Percentiles rank a stretch among this genome's conserved stretches.
Evolutionary conservation across 305 asterid species (phyloP).

Genomic region (Solanum hybrid): DNA sequence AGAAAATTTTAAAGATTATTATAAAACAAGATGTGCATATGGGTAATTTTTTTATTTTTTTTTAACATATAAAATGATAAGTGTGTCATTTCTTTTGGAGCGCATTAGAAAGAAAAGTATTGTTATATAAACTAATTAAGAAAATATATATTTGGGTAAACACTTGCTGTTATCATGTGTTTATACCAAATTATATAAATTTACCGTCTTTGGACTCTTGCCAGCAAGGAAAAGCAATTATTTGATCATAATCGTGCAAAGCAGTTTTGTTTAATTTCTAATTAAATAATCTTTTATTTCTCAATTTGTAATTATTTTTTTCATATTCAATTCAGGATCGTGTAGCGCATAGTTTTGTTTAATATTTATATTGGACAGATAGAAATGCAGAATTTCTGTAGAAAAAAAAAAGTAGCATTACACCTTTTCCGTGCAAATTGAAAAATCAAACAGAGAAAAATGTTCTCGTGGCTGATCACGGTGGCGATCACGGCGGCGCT

Average conservation of each 20-base stretch:
- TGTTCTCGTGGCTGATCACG: slow-evolving; percentile 6
- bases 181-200: no score
- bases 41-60: no score
- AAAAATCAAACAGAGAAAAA: not conserved
- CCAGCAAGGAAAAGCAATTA: not conserved
- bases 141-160: no score
- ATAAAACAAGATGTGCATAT: no score
- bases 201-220: not conserved
- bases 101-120: no score
- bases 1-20: no score
- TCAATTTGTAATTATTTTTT: not conserved
- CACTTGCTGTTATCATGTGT: not conserved
- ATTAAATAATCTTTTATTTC: not conserved
- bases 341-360: not conserved
- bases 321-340: not conserved
- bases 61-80: no score
- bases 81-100: not conserved
- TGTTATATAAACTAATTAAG: not conserved
- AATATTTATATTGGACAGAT: no score
- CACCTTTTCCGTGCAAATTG: not conserved
- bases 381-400: not conserved
- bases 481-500: slow-evolving; percentile 13
- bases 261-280: not conserved
- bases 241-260: not conserved
- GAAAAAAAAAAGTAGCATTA: not conserved